Base-by-base conservation (phyloP, 805 yeast genomes). In the Metschnikowia chrysomelidarum region DNA sequence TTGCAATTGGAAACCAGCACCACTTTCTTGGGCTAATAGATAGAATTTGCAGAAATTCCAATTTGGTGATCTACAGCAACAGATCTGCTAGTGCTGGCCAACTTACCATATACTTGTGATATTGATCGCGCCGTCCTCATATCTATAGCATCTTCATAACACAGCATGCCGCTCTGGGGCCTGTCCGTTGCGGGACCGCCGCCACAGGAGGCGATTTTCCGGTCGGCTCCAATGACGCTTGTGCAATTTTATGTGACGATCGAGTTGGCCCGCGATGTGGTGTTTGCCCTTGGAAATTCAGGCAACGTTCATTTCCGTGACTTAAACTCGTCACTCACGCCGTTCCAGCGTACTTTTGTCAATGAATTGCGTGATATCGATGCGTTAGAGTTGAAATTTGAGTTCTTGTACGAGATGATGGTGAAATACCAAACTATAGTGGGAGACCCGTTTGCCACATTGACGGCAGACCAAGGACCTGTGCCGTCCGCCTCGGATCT, bases 181-280 rank as follows among this genome's bases (percentile, higher is more conserved):
- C 19, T 24, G 20, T n/a, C 31, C 20, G 14, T 23, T 7, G 25
- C 21, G 24, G 16, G 24, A 7, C 40, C 37, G 3, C 31, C 37
- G 19, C 13, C 41, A 10, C 38, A 40, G 16, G 73, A 67, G 53
- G 69, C 69, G 17, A 60, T 67, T 11, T 67, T 66, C 47, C 49
- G 76, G 30, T 67, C 73, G 17, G 75, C 75, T 7, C 72, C 74
- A 7, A 71, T 71, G 76, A 55, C 69, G 2, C 50, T 71, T 28
- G 73, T 70, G 10, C 76, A 71, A 41, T 64, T 71, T 53, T 71
- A 68, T 43, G 70, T 71, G 19, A 68, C 75, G 15, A 60, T 60
- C 12, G 76, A 71, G 44, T 49, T 67, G 47, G 71, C 72, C 6
- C 41, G 73, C 30, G 73, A 68, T 31, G 59, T 66, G 38, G 71